Conservation (phyloP, 495 filamentous ascomycete genomes). For the Lasiosphaeria ovina region DNA sequence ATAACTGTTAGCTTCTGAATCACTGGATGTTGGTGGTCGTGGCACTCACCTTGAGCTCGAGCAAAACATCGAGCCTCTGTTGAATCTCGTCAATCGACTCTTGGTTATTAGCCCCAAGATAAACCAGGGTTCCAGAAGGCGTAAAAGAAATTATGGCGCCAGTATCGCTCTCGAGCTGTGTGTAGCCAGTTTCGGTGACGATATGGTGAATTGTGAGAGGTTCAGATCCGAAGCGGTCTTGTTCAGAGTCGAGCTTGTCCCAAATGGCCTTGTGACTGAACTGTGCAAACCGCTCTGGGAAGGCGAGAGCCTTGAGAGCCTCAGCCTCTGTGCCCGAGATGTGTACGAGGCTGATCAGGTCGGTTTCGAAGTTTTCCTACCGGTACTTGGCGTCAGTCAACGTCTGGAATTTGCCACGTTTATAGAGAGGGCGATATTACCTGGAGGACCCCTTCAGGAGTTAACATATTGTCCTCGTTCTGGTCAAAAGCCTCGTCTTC, state of each 20-base stretch:
- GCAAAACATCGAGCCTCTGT: conserved; percentile 38
- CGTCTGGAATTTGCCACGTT: neutral
- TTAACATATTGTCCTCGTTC: conserved; percentile 23
- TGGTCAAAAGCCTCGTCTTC: conserved; percentile 23
- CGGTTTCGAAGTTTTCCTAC: conserved; percentile 3
- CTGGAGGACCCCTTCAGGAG: conserved; percentile 13
- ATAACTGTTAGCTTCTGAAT: neutral
- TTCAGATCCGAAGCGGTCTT: neutral
- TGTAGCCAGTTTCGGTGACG: conserved; percentile 16
- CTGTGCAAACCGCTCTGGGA: conserved; percentile 3
- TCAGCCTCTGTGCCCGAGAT: neutral
- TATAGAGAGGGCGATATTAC: conserved; percentile 19
- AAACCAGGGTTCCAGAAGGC: conserved; percentile 27
- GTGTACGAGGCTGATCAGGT: conserved; percentile 8
- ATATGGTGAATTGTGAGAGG: conserved; percentile 16
- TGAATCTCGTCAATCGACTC: conserved; percentile 22
- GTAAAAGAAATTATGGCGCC: conserved; percentile 25
- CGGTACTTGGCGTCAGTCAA: too few species aligned
- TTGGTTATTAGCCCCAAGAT: conserved; percentile 31
- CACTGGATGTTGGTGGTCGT: neutral
- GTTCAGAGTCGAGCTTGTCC: conserved; percentile 19
- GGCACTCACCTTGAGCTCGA: conserved; percentile 34
- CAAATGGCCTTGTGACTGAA: conserved; percentile 12
- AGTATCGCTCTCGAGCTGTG: conserved; percentile 25
- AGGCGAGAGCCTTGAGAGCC: neutral